Evolutionary conservation across 164 flowering plant genomes (phyloP).

Genomic region (Cinnamomum micranthum): DNA sequence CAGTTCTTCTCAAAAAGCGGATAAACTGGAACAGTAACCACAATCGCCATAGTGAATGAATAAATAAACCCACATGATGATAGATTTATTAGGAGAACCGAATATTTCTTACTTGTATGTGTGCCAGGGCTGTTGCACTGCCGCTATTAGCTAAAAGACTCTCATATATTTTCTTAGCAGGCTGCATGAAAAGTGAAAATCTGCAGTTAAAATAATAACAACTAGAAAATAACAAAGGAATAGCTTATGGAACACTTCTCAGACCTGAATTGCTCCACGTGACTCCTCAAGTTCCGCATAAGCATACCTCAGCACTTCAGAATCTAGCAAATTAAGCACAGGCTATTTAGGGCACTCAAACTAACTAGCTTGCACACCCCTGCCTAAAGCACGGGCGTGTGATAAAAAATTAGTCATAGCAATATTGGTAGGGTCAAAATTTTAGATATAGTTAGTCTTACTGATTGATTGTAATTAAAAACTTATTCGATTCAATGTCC

Average conservation of each 20-base stretch:
- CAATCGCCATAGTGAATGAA: neutral
- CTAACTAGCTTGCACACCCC: no score
- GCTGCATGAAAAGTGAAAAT: constrained; percentile 41
- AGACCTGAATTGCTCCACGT: constrained; percentile 85
- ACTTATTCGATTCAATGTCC: neutral
- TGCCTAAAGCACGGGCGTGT: no score
- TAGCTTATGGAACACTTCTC: neutral
- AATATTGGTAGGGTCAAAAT: no score
- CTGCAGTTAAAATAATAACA: constrained; percentile 3
- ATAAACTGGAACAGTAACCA: constrained; percentile 54
- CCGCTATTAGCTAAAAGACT: constrained; percentile 65
- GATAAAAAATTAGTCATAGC: no score
- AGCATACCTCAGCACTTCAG: constrained; percentile 85
- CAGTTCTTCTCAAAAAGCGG: constrained; percentile 90
- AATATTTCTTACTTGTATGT: constrained; percentile 67
- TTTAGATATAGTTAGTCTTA: no score
- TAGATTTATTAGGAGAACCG: neutral
- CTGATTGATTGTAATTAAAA: no score
- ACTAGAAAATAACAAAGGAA: neutral
- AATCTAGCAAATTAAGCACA: constrained; percentile 35
- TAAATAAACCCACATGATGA: neutral
- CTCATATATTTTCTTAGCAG: constrained; percentile 88
- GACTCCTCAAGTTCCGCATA: constrained; percentile 96
- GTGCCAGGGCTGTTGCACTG: constrained; percentile 68
- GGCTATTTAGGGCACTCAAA: neutral